Percentiles rank a stretch among this genome's conserved stretches.
These are phyloP conservation scores for Chalaropsis thielavioides DNA, from an alignment of 2,329 filamentous ascomycete species.

Conservation along the genomic window DNA sequence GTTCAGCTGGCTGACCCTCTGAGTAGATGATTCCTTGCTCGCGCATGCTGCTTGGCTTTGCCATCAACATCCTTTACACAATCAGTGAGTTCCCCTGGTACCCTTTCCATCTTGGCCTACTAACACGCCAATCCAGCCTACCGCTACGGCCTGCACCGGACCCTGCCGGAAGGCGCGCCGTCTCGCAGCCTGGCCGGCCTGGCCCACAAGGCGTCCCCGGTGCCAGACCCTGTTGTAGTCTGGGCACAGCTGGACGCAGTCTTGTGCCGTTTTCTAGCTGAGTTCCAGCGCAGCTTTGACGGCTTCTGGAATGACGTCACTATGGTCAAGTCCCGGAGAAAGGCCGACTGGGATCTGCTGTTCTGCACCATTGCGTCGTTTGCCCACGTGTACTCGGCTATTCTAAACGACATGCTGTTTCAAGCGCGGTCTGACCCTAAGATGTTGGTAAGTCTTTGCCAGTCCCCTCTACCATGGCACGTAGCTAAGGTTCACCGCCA, in stretches of 20 bases:
- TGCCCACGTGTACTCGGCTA: neutral
- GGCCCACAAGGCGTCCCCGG: neutral
- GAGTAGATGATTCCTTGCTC: neutral
- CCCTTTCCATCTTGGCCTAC: neutral
- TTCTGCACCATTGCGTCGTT: constrained; percentile 7
- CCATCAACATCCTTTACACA: neutral
- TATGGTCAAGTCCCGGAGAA: neutral
- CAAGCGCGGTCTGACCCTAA: neutral
- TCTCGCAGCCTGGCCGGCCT: neutral
- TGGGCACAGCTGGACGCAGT: neutral
- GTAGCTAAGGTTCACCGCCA: neutral
- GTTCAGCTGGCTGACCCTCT: neutral
- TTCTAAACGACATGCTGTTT: neutral
- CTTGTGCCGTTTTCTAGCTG: neutral
- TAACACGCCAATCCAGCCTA: neutral
- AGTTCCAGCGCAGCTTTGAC: constrained; percentile 13
- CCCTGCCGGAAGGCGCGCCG: neutral
- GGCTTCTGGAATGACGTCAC: neutral
- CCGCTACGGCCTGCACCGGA: neutral
- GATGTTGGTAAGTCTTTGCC: neutral
- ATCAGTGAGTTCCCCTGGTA: neutral
- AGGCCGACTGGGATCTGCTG: constrained; percentile 1
- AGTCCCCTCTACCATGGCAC: too few species aligned
- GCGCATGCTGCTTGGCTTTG: neutral
- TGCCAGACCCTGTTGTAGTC: neutral